Conservation (phyloP, 148 eudicot species). For the Oxyria digyna region DNA sequence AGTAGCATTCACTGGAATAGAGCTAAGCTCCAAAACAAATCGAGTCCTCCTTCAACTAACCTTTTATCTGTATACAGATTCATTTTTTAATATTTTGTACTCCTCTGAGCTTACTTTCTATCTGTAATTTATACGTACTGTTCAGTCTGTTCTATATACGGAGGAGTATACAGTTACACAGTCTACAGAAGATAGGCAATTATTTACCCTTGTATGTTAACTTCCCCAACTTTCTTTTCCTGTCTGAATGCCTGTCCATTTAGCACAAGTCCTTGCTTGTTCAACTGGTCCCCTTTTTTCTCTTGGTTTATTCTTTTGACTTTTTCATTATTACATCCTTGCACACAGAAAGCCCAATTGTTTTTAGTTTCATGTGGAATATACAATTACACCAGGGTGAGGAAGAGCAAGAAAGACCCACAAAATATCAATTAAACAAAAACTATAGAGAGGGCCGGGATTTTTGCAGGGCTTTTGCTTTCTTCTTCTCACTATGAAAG, state of each 20-base stretch:
- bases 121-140: too few species aligned
- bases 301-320: neutral
- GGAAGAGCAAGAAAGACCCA: neutral
- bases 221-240: neutral
- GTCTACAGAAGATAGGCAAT: too few species aligned
- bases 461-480: neutral
- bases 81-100: too few species aligned
- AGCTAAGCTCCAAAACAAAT: too few species aligned
- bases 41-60: too few species aligned
- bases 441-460: neutral
- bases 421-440: neutral
- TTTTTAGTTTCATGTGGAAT: neutral
- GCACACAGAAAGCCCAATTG: constrained; percentile 1
- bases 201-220: neutral
- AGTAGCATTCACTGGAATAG: too few species aligned
- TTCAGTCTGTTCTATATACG: too few species aligned
- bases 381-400: neutral
- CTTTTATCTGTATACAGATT: too few species aligned
- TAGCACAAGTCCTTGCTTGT: neutral
- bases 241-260: too few species aligned
- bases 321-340: neutral
- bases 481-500: neutral
- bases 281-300: constrained; percentile 3
- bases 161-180: too few species aligned
- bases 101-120: too few species aligned